phyloP scores from a whole-genome alignment of 2,329 filamentous ascomycete genomes.

The Cadophora gregata region DNA sequence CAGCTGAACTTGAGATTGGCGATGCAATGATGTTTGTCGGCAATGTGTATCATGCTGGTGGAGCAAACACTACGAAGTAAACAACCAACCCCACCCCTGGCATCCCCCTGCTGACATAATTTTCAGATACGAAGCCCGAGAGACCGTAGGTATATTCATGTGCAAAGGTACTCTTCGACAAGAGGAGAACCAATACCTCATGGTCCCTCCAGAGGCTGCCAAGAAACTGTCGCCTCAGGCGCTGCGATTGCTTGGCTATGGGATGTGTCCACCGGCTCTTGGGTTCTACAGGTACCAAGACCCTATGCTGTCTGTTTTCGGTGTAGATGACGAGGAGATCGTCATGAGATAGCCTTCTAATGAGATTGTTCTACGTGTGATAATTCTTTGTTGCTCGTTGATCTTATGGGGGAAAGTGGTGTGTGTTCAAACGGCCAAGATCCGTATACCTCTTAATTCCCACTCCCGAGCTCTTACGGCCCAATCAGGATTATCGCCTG shows the following conservation, averaged over 20 bases:
- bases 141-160: conserved; percentile 32
- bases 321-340: conserved; percentile 33
- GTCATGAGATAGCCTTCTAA: conserved; percentile 12
- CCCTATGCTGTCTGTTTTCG: conserved; percentile 30
- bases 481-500: background rate
- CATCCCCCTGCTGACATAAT: background rate
- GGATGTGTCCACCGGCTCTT: conserved; percentile 22
- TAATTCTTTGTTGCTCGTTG: background rate
- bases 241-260: conserved; percentile 29
- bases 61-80: conserved; percentile 15
- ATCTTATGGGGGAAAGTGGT: background rate
- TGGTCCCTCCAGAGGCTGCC: conserved; percentile 28
- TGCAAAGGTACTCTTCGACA: conserved; percentile 26
- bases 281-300: conserved; percentile 32
- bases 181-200: conserved; percentile 32
- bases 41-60: conserved; percentile 22
- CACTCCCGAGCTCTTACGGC: background rate
- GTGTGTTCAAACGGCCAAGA: background rate
- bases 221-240: conserved; percentile 21
- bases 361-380: background rate
- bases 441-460: background rate
- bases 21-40: conserved; percentile 20
- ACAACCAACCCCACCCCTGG: background rate
- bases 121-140: conserved; percentile 32
- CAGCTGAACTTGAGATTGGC: conserved; percentile 12